These are phyloP conservation scores for Venturia effusa DNA, from an alignment of 2,329 filamentous ascomycete genomes.

Conservation along the genomic window DNA sequence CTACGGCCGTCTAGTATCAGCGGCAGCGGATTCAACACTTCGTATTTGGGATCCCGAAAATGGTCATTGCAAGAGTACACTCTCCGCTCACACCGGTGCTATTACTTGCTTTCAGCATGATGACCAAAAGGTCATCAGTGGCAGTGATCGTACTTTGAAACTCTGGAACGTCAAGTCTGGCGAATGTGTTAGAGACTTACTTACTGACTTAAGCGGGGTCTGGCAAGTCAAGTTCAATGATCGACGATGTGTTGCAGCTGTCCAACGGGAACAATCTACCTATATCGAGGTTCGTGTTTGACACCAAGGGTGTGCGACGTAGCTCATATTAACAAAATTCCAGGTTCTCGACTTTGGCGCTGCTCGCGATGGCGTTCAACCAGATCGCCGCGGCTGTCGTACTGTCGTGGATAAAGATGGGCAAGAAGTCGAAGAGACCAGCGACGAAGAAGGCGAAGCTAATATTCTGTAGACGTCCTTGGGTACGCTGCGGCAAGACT, in stretches of 20 bases:
- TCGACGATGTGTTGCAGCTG: conserved; percentile 86
- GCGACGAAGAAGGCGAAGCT: conserved; percentile 10
- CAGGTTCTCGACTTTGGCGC: conserved; percentile 97
- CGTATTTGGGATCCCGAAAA: conserved; percentile 95
- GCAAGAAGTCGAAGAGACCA: conserved; percentile 15
- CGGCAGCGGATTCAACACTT: conserved; percentile 87
- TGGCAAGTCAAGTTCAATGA: conserved; percentile 99
- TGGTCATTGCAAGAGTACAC: conserved; percentile 77
- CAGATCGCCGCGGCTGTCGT: conserved; percentile 66
- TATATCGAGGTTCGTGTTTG: conserved; percentile 74
- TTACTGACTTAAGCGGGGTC: conserved; percentile 90
- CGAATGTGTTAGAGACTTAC: conserved; percentile 81
- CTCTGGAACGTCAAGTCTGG: conserved; percentile 97
- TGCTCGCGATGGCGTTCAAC: conserved; percentile 72
- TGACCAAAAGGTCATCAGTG: conserved; percentile 89
- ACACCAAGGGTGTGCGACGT: not conserved
- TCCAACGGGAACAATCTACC: conserved; percentile 83
- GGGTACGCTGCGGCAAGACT: not conserved
- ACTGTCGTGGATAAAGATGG: conserved; percentile 43
- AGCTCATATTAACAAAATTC: conserved; percentile 22
- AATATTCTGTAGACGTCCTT: conserved; percentile 5
- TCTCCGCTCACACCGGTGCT: conserved; percentile 89
- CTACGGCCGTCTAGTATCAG: conserved; percentile 83
- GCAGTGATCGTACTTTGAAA: conserved; percentile 89
- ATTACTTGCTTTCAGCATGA: conserved; percentile 99